phyloP scores from a whole-genome alignment of 208 protist species.

The Phytomonas sp. region DNA sequence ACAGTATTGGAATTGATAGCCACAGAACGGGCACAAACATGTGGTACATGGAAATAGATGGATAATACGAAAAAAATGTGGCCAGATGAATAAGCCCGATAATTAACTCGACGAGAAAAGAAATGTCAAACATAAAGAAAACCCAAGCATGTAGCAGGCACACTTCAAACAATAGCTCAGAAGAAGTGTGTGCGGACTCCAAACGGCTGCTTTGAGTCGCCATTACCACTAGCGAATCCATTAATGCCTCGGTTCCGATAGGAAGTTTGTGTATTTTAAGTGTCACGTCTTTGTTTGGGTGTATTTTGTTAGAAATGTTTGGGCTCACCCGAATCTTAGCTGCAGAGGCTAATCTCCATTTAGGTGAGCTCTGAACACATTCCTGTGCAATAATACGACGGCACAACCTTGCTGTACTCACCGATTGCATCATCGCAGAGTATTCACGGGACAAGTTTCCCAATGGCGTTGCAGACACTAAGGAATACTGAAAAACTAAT shows the following conservation, averaged over 20 bases:
- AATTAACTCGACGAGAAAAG: conserved; percentile 28
- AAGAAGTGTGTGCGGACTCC: conserved; percentile 29
- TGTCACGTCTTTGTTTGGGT: neutral
- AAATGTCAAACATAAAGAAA: conserved; percentile 35
- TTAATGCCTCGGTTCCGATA: neutral
- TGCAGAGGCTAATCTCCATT: neutral
- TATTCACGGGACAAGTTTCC: neutral
- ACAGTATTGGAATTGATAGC: conserved; percentile 40
- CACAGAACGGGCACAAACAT: conserved; percentile 48
- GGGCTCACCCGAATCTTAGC: neutral
- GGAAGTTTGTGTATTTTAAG: neutral
- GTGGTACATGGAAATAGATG: conserved; percentile 9
- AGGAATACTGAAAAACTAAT: neutral
- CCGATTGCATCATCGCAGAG: neutral
- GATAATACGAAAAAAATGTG: conserved; percentile 40
- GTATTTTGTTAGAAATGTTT: conserved; percentile 1
- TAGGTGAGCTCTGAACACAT: neutral
- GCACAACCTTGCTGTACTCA: neutral
- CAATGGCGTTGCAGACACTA: neutral
- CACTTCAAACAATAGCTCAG: conserved; percentile 53
- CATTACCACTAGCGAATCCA: neutral
- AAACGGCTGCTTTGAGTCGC: conserved; percentile 10
- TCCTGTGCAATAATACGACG: neutral
- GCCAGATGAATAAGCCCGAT: conserved; percentile 59
- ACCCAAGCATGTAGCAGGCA: conserved; percentile 65